These are phyloP conservation scores for Vitis vinifera DNA, from an alignment of 164 flowering plant genomes.

Conservation along the genomic window DNA sequence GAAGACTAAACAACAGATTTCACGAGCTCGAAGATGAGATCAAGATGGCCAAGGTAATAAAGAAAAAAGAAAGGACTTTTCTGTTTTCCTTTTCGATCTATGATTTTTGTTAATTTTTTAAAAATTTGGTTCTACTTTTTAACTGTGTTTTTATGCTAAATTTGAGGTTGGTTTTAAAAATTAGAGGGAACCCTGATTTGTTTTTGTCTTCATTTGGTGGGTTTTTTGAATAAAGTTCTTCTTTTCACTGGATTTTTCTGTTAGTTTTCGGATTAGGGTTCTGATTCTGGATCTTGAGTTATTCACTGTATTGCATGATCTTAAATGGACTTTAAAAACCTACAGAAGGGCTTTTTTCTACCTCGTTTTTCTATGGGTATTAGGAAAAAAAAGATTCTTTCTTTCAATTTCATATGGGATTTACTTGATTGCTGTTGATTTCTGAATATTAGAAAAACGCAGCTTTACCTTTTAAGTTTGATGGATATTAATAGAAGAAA, in stretches of 20 bases:
- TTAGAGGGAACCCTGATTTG: background rate
- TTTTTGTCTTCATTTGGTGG: background rate
- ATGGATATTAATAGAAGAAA: background rate
- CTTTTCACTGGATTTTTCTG: background rate
- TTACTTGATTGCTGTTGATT: too few species aligned
- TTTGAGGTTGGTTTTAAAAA: background rate
- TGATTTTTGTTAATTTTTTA: background rate
- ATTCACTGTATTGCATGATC: background rate
- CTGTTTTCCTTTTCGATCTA: background rate
- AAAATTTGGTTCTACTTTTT: too few species aligned
- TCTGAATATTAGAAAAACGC: background rate
- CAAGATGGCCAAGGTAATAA: conserved; percentile 68
- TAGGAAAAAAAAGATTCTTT: too few species aligned
- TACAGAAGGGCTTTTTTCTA: too few species aligned
- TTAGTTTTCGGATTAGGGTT: background rate
- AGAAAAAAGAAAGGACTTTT: background rate
- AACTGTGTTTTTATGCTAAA: background rate
- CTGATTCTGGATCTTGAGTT: background rate
- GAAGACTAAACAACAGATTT: conserved; percentile 77
- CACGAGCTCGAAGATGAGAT: conserved; percentile 96
- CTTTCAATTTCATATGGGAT: too few species aligned
- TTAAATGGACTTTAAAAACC: too few species aligned
- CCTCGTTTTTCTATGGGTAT: too few species aligned
- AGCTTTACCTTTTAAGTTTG: background rate
- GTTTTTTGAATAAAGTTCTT: background rate